A percentile compares a stretch with the other conserved stretches of the same genome.
Evolutionary conservation across 108 stramenopile species (phyloP).

Genomic region (Cyclotella baltica): DNA sequence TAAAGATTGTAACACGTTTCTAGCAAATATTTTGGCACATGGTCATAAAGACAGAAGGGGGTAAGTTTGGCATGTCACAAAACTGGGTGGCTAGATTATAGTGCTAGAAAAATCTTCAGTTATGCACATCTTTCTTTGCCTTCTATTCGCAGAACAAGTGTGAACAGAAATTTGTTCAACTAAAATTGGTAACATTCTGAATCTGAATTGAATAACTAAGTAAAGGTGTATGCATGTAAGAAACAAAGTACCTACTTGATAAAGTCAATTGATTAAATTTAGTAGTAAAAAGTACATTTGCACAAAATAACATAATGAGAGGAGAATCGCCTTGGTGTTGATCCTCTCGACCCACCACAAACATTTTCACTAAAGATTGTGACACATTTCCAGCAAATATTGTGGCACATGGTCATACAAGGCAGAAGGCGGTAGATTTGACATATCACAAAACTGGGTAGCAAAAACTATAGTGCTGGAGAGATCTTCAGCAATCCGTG

Average conservation of each 20-base stretch:
- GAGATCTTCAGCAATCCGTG: constrained; percentile 52
- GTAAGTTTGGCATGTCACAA: background rate
- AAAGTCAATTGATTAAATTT: too few relatives aligned
- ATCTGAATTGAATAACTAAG: too few relatives aligned
- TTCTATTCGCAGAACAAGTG: background rate
- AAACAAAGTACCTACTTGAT: too few relatives aligned
- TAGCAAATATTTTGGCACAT: background rate
- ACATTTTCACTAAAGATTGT: constrained; percentile 12
- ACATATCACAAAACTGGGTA: constrained; percentile 52
- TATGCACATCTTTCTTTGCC: too few relatives aligned
- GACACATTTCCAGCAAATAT: constrained; percentile 59
- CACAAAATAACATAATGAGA: too few relatives aligned
- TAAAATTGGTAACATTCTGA: too few relatives aligned
- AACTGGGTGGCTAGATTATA: background rate
- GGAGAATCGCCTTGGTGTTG: too few relatives aligned
- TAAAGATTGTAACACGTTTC: background rate
- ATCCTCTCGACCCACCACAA: background rate
- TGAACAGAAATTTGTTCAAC: background rate
- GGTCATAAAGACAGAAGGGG: background rate
- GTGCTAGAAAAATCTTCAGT: background rate
- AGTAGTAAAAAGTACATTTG: too few relatives aligned
- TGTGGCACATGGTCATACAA: constrained; percentile 60
- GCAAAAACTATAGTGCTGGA: constrained; percentile 48
- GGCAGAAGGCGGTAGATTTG: constrained; percentile 39
- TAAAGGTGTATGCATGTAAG: too few relatives aligned